Conservation (phyloP, 2,329 filamentous ascomycete genomes). For the Taxawa tesnikishii region DNA sequence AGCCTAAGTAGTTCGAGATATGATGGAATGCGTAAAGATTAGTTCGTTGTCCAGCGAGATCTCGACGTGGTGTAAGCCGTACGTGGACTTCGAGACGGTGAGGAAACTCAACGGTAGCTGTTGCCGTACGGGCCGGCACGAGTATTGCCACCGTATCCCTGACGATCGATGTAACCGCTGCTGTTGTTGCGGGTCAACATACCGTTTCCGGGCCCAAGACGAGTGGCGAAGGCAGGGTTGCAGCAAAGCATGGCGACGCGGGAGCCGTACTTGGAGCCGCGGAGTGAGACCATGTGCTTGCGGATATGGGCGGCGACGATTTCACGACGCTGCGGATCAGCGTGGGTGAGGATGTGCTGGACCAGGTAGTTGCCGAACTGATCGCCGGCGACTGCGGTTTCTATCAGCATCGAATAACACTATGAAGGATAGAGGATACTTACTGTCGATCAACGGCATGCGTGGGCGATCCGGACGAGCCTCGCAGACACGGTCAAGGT, state of each 20-base stretch:
- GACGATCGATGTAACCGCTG: conserved; percentile 6
- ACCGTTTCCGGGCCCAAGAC: conserved; percentile 72
- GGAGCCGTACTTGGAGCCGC: conserved; percentile 96
- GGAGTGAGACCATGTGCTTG: conserved; percentile 98
- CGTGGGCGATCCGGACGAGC: conserved; percentile 81
- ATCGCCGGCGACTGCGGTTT: conserved; percentile 65
- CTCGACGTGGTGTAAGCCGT: neutral
- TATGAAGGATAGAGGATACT: conserved; percentile 16
- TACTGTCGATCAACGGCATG: conserved; percentile 89
- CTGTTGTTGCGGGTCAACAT: conserved; percentile 17
- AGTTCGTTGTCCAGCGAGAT: too few relatives aligned
- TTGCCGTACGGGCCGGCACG: conserved; percentile 1
- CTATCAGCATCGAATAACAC: conserved; percentile 10
- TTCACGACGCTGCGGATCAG: conserved; percentile 77
- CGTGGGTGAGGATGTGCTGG: conserved; percentile 90
- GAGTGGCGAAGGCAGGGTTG: conserved; percentile 80
- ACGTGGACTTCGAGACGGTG: too few relatives aligned
- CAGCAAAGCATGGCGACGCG: conserved; percentile 98
- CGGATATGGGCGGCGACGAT: conserved; percentile 84
- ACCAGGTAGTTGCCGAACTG: conserved; percentile 98
- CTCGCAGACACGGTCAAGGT: conserved; percentile 88
- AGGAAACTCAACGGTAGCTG: conserved; percentile 2
- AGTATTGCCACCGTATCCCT: conserved; percentile 3
- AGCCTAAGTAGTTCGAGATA: neutral
- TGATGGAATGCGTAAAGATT: neutral